phyloP scores from a whole-genome alignment of 179 eudicot species.

The Spergularia azorica region DNA sequence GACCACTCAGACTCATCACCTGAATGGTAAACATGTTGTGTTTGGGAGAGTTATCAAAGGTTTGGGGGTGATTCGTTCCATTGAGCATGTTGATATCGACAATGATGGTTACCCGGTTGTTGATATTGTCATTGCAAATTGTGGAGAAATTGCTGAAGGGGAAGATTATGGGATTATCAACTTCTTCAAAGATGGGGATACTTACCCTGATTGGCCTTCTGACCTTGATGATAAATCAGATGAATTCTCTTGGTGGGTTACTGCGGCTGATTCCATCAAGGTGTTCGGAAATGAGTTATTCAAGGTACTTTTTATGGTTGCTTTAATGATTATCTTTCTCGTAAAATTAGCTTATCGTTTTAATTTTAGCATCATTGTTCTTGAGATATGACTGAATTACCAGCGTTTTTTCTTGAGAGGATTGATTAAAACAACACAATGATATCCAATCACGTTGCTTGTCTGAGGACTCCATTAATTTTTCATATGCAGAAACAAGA shows the following conservation, averaged over 20 bases:
- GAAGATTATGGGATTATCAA: conserved; percentile 64
- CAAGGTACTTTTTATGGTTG: conserved; percentile 44
- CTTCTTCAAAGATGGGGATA: conserved; percentile 79
- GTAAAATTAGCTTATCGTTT: no score
- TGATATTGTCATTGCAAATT: conserved; percentile 57
- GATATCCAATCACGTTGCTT: neutral
- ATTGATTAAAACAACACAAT: neutral
- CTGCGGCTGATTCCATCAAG: conserved; percentile 57
- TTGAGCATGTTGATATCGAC: conserved; percentile 50
- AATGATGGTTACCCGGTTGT: conserved; percentile 37
- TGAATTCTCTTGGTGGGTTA: conserved; percentile 68
- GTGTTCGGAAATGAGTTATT: conserved; percentile 62
- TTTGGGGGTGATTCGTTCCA: conserved; percentile 59
- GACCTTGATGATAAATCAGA: conserved; percentile 63
- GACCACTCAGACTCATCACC: conserved; percentile 56
- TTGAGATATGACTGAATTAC: no score
- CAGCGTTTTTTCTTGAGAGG: no score
- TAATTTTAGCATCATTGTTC: no score
- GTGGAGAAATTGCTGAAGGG: conserved; percentile 76
- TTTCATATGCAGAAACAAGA: conserved; percentile 40
- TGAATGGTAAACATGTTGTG: conserved; percentile 78
- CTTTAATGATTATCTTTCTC: neutral
- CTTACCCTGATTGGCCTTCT: conserved; percentile 75
- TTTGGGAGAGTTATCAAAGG: conserved; percentile 83
- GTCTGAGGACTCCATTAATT: neutral